Base-by-base conservation (phyloP, 2,329 filamentous ascomycete species). In the Chaetomium strumarium region DNA sequence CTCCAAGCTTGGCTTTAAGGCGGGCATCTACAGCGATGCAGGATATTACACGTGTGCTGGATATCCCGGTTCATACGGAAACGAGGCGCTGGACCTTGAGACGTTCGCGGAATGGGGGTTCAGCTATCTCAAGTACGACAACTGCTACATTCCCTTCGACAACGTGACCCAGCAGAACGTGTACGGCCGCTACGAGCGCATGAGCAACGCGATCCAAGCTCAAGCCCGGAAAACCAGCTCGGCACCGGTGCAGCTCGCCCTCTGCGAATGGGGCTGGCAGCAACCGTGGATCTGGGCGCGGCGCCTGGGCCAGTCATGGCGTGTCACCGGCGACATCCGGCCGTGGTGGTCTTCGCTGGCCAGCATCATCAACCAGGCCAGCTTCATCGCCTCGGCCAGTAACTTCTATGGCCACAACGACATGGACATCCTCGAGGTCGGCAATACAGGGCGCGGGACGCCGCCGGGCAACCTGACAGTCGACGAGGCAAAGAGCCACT, bases 191-290 rank as follows among this genome's bases (percentile, higher is more conserved):
- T 54, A 51, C 24, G 30, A 16, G 36, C 55, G 51, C 34, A 52
- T 52, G 51, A 11, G 20, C 16, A 45, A 53, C 31, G 55, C 51
- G 19, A 54, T 53, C 33, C 24, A 30, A 5, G 34, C 44, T 1
- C 47, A 24, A 11, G 42, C 47, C 30, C 20, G 33, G 14, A 44
- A 52, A 19, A 53, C 44, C 37, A 38, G 34, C 12, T 20, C 20
- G 16, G 2, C 12, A 6, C 53, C 51, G 3, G n/a, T 56, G 17
- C 51, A 54, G 24, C 20, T 51, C 3, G 48, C 51, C 2, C 45
- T 54, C 7, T 56, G 55, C 51, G 47, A 54, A 46, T 56, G 55
- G 51, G 55, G 55, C 13, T 54, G 51, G 45, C 51, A 54, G 41
- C 43, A 49, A 24, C 51, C 51, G 14, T 51, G 49, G 47, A 17